Evolutionary conservation across 164 flowering plant genomes (phyloP), one percentile per base, ranked within the genome.

Genomic region (Magnolia kwangsiensis): DNA sequence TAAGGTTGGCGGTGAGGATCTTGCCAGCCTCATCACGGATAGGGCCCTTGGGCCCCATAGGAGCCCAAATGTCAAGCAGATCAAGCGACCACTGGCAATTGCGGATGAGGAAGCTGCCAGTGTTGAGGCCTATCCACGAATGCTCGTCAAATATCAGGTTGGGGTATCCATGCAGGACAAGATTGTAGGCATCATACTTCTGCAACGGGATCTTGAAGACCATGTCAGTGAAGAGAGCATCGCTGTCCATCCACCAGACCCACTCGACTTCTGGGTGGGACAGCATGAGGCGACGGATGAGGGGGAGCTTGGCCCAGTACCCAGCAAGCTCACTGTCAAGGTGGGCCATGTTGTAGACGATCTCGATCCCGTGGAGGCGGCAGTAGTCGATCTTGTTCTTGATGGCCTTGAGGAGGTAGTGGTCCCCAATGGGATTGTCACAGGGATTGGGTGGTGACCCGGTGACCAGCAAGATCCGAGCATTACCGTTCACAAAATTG

Each of bases 231-330:
- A 95, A 93, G 79, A 93, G 76, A 0, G 98, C 98, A 85, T 95
- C 98, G 78, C 98, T 93, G 72, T 95, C 98, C 93, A 95, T 91
- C 98, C 98, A 95, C 98, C 98, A 92, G 74, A 95, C 87, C 97
- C 98, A 95, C 82, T 95, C 97, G 1, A 91, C 88, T 50, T 95
- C 97, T 0, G 98, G 98, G 69, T 95, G 98, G 0, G 92, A 87
- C 69, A 95, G 74, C 96, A 95, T 92, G 72, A 93, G 75, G 72
- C 87, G 76, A 72, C 98, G 78, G 67, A 95, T 78, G 90, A 93
- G 75, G 0, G 97, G 98, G 71, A 95, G 78, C 77, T 95, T 95
- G 2, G 98, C 94, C 98, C 98, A 95, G 76, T 90, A 91, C n/a
- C 96, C 95, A 4, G 97, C 88, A 23, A 95, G 85, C 81, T 93